Base-by-base conservation (phyloP, 306 rosid species). In the Cicer pinnatifidum region DNA sequence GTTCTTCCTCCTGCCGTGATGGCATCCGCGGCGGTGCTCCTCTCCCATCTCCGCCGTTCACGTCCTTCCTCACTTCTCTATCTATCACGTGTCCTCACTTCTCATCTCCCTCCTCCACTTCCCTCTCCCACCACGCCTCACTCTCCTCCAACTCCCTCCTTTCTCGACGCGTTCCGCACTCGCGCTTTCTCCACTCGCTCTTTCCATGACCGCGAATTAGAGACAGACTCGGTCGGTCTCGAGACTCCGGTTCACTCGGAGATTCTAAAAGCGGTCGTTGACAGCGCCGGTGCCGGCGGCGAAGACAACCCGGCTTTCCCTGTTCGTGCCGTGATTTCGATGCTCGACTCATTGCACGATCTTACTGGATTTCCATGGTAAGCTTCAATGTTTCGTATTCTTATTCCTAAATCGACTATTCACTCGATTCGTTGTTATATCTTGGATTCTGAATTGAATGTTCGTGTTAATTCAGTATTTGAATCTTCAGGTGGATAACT, bases 281-380 rank as follows among this genome's bases (percentile, higher is more conserved):
- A 61, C n/a, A 62, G 13, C 67, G 38, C 50, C 6, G 52, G 60
- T 65, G 73, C 45, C 2, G 65, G 64, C 43, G 66, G 41, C 0
- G 84, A 83, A 41, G 89, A 78, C 6, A 85, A 39, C 33, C 72
- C 62, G 28, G 20, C 53, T 82, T 76, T 85, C 45, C 96, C 94
- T 8, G 78, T 89, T 73, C 87, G 84, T 53, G 75, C 59, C 6
- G 43, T 89, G 68, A 82, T 87, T 72, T 83, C 80, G 48, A 41
- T 89, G 63, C 95, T 94, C 17, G 96, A 89, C 44, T 90, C 85
- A 7, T 80, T 69, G 56, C 97, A 94, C 45, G 91, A 91, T 11
- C 59, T 88, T 46, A 87, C 97, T 78, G 92, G 95, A 80, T 66
- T 88, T 47, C 98, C 97, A 23, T 94, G 97, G 98, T 94, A 76